Evolutionary conservation across 108 stramenopile species (phyloP).

Genomic region (Pseudonitzschia delicatissima): DNA sequence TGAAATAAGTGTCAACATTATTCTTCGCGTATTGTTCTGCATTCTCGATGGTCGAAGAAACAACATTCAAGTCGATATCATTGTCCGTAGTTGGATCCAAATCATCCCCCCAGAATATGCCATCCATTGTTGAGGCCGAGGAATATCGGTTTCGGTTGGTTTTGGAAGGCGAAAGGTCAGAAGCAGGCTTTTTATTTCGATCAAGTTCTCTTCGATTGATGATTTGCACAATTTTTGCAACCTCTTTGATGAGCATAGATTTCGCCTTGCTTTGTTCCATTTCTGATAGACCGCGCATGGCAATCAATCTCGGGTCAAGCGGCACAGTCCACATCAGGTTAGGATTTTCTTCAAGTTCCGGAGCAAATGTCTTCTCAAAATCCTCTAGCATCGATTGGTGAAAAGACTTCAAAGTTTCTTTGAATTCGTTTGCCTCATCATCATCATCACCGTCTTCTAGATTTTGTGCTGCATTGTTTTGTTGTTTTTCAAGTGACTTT

Average conservation of each 20-base stretch:
- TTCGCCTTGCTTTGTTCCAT: conserved; percentile 12
- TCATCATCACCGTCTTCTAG: neutral
- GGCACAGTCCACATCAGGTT: conserved; percentile 31
- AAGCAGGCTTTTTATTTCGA: neutral
- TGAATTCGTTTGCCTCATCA: neutral
- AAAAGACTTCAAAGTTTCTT: conserved; percentile 4
- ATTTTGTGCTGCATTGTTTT: too few species aligned
- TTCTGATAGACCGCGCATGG: conserved; percentile 30
- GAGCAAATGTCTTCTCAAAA: conserved; percentile 11
- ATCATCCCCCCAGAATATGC: conserved; percentile 33
- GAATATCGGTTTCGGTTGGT: neutral
- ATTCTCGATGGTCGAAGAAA: neutral
- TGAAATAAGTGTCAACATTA: conserved; percentile 26
- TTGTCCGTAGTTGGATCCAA: neutral
- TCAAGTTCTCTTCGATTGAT: neutral
- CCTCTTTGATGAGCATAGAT: conserved; percentile 4
- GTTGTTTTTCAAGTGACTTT: neutral
- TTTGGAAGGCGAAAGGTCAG: neutral
- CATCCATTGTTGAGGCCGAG: conserved; percentile 30
- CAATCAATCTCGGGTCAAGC: conserved; percentile 31
- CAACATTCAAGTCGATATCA: neutral
- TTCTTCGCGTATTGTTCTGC: neutral
- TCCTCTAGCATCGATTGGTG: neutral
- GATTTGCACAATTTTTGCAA: neutral
- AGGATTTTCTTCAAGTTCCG: neutral